phyloP scores from a whole-genome alignment of 257 asterid species.

The Solanum pimpinellifolium region DNA sequence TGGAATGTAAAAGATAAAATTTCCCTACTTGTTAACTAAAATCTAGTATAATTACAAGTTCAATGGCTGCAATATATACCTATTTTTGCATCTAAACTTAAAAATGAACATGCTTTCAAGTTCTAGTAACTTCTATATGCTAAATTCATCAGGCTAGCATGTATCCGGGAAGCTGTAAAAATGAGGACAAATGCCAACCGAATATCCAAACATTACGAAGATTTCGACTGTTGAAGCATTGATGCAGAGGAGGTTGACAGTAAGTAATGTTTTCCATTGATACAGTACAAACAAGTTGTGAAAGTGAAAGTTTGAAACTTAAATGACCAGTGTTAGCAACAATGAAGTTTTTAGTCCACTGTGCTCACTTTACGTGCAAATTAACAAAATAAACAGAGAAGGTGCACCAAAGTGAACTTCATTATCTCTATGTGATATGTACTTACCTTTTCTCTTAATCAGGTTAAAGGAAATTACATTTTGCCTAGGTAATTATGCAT shows the following conservation, averaged over 20 bases:
- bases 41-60: background rate
- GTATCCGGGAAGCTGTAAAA: background rate
- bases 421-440: background rate
- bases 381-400: background rate
- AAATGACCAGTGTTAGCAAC: background rate
- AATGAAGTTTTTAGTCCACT: background rate
- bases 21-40: background rate
- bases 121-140: background rate
- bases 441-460: background rate
- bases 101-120: background rate
- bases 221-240: background rate
- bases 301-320: background rate
- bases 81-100: background rate
- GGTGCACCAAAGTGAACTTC: background rate
- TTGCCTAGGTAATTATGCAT: background rate
- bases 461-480: background rate
- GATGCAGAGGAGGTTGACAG: background rate
- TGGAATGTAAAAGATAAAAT: background rate
- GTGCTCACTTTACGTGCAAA: background rate
- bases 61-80: background rate
- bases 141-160: background rate
- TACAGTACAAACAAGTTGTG: background rate
- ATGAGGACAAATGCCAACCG: background rate
- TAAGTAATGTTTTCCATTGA: background rate
- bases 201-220: background rate